Base-by-base conservation (phyloP, 2,329 filamentous ascomycete genomes). In the Chaetoscypha palmicola region DNA sequence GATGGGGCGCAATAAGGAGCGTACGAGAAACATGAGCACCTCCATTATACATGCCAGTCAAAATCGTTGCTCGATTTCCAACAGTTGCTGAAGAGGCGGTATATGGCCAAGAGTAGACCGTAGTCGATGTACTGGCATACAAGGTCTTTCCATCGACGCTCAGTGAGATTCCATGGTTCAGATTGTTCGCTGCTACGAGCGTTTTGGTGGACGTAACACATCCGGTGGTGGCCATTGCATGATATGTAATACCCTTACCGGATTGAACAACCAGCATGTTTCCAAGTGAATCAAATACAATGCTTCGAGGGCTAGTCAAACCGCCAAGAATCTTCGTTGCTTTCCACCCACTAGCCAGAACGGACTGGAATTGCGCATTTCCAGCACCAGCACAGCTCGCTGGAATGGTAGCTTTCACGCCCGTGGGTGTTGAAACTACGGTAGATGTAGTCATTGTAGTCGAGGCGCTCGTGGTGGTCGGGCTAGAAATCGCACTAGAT, bases 121-220 rank as follows among this genome's bases (percentile, higher is more conserved):
- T 49, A 5, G 51, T 50, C 34, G 44, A 45, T 22, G 47, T 47
- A 42, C 49, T 54, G 12, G 51, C 51, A 34, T 52, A 54, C 12
- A 52, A 30, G 2, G 45, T 54, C 14, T 47, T 54, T 2, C 45
- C 41, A 37, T 52, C 48, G 17, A 38, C 33, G 26, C 40, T 46
- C 9, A 54, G 43, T 16, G 32, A 14, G 10, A 47, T 33, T 4
- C 45, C 45, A 30, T 47, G 45, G 19, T 47, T 47, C 11, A 47
- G 26, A 23, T 32, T 46, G 26, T 50, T 50, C 16, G 42, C 22
- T 10, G 45, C 26, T 10, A 50, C 40, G 3, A 50, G 24, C 7
- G 32, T 50, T 37, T 45, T 45, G 5, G 41, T 46, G n/a, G 45
- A 39, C 4, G 45, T 23, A 12, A 50, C 28, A 22, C 48, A 50